These are phyloP conservation scores for Candida ascalaphidarum DNA, from an alignment of 805 yeast species.

Conservation along the genomic window DNA sequence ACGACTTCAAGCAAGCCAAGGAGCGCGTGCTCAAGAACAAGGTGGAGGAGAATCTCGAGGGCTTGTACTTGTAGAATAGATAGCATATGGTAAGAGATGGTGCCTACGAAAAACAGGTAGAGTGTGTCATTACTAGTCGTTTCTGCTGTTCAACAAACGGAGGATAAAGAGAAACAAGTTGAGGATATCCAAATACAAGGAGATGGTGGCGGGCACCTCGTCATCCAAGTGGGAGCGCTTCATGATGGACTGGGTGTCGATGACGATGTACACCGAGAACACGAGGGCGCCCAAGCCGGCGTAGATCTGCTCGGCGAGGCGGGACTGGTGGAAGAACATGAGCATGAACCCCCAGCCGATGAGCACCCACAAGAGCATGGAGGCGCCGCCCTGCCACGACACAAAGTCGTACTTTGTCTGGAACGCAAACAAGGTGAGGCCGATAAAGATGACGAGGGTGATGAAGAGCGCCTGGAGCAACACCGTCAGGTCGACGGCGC, in stretches of 20 bases:
- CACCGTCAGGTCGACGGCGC: conserved; percentile 52
- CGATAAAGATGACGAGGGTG: conserved; percentile 65
- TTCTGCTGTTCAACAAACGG: conserved; percentile 41
- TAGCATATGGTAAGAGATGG: no score
- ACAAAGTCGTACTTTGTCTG: conserved; percentile 72
- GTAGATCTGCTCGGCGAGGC: conserved; percentile 57
- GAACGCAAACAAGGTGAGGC: conserved; percentile 67
- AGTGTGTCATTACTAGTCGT: no score
- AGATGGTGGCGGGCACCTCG: conserved; percentile 73
- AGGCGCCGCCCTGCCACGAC: conserved; percentile 51
- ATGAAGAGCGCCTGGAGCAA: conserved; percentile 65
- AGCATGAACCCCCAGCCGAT: conserved; percentile 66
- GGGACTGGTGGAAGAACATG: conserved; percentile 49
- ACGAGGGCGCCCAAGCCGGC: conserved; percentile 67
- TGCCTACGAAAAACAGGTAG: no score
- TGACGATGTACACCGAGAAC: conserved; percentile 62
- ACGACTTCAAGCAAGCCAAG: conserved; percentile 87
- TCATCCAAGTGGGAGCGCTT: conserved; percentile 73
- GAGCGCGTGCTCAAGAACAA: conserved; percentile 94
- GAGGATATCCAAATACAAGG: conserved; percentile 72
- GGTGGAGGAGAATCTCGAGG: conserved; percentile 93
- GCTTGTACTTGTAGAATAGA: conserved; percentile 60
- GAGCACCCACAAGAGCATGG: conserved; percentile 54
- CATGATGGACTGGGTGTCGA: conserved; percentile 78
- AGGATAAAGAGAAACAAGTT: conserved; percentile 73